Base-by-base conservation (phyloP, 441 rosid species). In the Bruguiera hainesii region DNA sequence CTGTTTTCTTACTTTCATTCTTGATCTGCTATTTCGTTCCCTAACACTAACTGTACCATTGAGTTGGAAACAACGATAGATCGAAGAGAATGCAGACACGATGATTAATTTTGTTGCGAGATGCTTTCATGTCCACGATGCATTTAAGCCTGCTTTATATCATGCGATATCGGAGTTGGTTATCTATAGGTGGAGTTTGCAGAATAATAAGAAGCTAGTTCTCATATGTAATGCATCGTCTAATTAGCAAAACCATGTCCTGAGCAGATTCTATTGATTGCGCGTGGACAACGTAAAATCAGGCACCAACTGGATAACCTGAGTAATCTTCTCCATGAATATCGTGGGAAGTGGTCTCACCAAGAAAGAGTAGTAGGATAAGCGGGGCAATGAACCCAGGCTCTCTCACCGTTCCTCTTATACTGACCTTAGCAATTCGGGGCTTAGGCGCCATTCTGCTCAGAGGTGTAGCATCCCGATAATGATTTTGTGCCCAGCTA, bases 301-400 rank as follows among this genome's bases (percentile, higher is more conserved):
- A 83, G 87, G 85, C 98, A 82, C 66, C 99, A 95, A 56, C 68
- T 92, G 64, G 95, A 88, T 81, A 90, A 79, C 63, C 79, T 95
- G 67, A 85, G 90, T 80, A 90, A 83, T 80, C 82, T 86, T 67
- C 66, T 89, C 59, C 91, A 87, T 15, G 94, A 89, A 71, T 79
- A 74, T 65, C 37, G 74, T 71, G 92, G 87, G 58, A 95, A 83
- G 68, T 88, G 80, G 84, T 61, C 87, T 53, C 85, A 83, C 25
- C 84, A 78, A 57, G 89, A 80, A 57, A 84, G 87, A 80, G 53
- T 66, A 20, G 81, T 29, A 63, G 55, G 52, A 64, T 65, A 63
- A 72, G 72, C 71, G 56, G 78, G 68, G 49, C 65, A 10, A 65
- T 78, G 3, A 85, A 71, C 56, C 57, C 77, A 0, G 84, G 78